Evolutionary conservation across 768 basidiomycete species (phyloP), one percentile per base, ranked within the genome.

Genomic region (Mrakia frigida): DNA sequence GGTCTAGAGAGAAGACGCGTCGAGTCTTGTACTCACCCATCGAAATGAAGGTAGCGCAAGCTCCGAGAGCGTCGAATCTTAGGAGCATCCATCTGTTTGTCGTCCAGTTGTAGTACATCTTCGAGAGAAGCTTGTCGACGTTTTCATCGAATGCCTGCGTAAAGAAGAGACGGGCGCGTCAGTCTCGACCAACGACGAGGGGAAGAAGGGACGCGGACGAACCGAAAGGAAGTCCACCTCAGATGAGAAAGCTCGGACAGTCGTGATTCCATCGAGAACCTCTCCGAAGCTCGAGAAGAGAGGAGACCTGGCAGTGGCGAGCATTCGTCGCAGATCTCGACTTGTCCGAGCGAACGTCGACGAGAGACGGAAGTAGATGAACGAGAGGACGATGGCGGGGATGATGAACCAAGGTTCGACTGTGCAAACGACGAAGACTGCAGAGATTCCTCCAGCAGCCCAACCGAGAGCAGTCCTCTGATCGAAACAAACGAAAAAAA

Each of bases 271-370:
- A 56, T 87, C 85, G 68, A 91, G 82, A 9, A 91, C 83, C 78
- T 91, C 90, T 79, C 91, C 90, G 79, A 90, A 92, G 0, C 89
- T 89, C 7, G 89, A 87, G 80, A 92, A 91, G 0, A 90, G 87
- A 0, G 90, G 91, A 2, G 90, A 90, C 14, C 90, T 84, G 16
- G 89, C 89, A 37, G 90, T 85, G 1, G 88, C 88, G 81, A 91
- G 90, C 37, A 91, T 82, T 46, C 90, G 85, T 56, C 90, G 86
- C 23, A 92, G 85, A 79, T 92, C 90, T 73, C 90, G 85, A 9
- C 89, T 46, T 4, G 73, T 74, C 6, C 75, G 56, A 13, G 68
- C 43, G 56, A 71, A 76, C 1, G 35, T 39, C 9, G 28, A 10
- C 16, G 70, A 71, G 21, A 76, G 37, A 2, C 37, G 21, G 25